Base-by-base conservation (phyloP, 768 basidiomycete genomes). In the Neoboletus magnificus region DNA sequence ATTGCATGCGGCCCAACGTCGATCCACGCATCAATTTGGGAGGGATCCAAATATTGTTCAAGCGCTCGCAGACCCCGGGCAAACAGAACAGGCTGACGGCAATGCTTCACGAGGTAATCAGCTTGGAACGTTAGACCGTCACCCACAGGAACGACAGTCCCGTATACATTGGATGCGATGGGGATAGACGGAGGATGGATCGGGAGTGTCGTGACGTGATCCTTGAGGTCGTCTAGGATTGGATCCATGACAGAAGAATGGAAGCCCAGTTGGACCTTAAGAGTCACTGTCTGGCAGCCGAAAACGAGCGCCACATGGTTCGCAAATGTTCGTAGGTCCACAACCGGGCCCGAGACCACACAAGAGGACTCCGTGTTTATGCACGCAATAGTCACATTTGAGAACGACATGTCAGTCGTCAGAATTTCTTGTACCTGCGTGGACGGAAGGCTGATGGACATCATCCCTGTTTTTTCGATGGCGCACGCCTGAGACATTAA, bases 161-260 rank as follows among this genome's bases (percentile, higher is more conserved):
- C 88, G 5, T 73, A 64, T 18, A 86, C 80, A 46, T 82, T 84
- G 10, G 87, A 89, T n/a, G 82, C 71, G 39, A 89, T 69, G 0
- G 85, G 82, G 40, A 90, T 75, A 0, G 67, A 73, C 0, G 87
- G 85, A 2, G 83, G 58, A 18, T 65, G 69, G 39, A 83, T 58
- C 0, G 66, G 63, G 35, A 82, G 61, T 7, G 62, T 66, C 11
- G 61, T 63, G 12, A 78, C 76, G 5, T 82, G 57, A 0, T 58
- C 58, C 35, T 66, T 70, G 30, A 89, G 76, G 44, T 79, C 79
- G n/a, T 76, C 71, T 15, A 83, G 57, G 12, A 87, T 61, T 0
- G 85, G 80, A 7, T 68, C 65, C 87, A 90, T 86, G 2, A 83
- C 80, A n/a, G 72, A 54, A 42, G 83, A 85, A 69, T 91, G 89